Evolutionary conservation across 352 stramenopile species (phyloP).

Genomic region (Globisporangium orthogonon): DNA sequence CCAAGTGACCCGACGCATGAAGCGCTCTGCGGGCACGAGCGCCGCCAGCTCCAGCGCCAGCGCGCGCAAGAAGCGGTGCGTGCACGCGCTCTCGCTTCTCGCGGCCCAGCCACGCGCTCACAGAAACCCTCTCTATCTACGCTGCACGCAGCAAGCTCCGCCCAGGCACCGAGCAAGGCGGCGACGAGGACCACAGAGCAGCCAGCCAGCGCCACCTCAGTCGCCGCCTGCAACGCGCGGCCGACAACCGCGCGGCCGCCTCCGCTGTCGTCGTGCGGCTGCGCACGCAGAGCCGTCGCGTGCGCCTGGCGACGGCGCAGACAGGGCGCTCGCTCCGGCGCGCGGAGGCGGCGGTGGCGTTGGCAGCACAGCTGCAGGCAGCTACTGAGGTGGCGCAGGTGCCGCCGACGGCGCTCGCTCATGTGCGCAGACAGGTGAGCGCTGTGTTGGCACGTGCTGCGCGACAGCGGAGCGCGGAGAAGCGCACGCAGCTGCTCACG

Average conservation of each 20-base stretch:
- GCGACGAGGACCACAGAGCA: background rate
- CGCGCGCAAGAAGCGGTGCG: background rate
- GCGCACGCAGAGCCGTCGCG: background rate
- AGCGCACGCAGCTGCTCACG: background rate
- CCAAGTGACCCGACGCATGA: background rate
- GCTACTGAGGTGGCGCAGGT: too few species aligned
- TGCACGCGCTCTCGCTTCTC: background rate
- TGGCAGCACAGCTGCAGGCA: slow-evolving; percentile 3
- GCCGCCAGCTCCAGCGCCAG: background rate
- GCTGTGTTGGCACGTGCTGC: background rate
- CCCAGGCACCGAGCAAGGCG: background rate
- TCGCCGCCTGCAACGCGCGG: background rate
- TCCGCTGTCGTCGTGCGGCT: background rate
- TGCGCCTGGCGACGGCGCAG: background rate
- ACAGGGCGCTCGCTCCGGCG: background rate
- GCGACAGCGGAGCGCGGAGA: background rate
- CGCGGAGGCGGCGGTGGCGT: background rate
- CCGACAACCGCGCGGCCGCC: background rate
- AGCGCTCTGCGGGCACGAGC: background rate
- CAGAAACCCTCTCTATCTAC: background rate
- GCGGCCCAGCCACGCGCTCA: too few species aligned
- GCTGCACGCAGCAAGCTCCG: background rate
- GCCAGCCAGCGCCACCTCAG: background rate
- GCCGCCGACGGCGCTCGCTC: background rate
- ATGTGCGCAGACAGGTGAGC: slow-evolving; percentile 1